A percentile compares a stretch with the other conserved stretches of the same genome.
Conservation (phyloP, 257 asterid species). For the Striga asiatica region DNA sequence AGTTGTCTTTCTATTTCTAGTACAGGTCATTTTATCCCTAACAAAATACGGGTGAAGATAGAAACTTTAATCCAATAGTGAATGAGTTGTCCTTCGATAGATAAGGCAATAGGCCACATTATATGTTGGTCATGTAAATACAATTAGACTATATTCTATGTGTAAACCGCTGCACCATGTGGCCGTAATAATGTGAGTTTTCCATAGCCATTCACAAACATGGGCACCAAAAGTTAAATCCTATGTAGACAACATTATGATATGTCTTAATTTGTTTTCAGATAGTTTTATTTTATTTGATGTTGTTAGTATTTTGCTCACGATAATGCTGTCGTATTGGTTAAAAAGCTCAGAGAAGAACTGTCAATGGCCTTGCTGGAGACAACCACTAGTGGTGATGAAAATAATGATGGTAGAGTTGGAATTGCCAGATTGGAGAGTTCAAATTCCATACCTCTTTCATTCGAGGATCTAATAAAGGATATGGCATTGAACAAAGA, state of each 20-base stretch:
- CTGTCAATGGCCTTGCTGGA: slow-evolving; percentile 69
- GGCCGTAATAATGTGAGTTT: slow-evolving; percentile 12
- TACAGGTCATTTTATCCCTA: too few relatives aligned
- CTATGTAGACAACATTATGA: slow-evolving; percentile 1
- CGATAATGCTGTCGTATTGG: slow-evolving; percentile 16
- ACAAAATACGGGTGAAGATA: too few relatives aligned
- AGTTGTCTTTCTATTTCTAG: too few relatives aligned
- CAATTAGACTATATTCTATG: too few relatives aligned
- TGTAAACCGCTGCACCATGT: too few relatives aligned
- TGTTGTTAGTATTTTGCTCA: slow-evolving; percentile 12
- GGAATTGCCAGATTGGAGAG: slow-evolving; percentile 25
- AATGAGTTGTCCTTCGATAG: too few relatives aligned
- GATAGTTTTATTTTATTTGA: neutral
- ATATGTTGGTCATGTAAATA: too few relatives aligned
- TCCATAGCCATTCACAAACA: slow-evolving; percentile 18
- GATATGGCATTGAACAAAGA: slow-evolving; percentile 59
- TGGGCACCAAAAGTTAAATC: slow-evolving; percentile 1
- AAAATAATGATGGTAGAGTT: slow-evolving; percentile 9
- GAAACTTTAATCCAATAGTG: too few relatives aligned
- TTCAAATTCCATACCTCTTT: slow-evolving; percentile 28
- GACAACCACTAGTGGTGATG: slow-evolving; percentile 29
- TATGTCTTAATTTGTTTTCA: neutral
- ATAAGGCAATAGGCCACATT: too few relatives aligned
- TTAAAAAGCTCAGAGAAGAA: slow-evolving; percentile 88
- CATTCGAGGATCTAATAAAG: slow-evolving; percentile 69